Conservation (phyloP, 768 basidiomycete species). For the Lyophyllum decastes region DNA sequence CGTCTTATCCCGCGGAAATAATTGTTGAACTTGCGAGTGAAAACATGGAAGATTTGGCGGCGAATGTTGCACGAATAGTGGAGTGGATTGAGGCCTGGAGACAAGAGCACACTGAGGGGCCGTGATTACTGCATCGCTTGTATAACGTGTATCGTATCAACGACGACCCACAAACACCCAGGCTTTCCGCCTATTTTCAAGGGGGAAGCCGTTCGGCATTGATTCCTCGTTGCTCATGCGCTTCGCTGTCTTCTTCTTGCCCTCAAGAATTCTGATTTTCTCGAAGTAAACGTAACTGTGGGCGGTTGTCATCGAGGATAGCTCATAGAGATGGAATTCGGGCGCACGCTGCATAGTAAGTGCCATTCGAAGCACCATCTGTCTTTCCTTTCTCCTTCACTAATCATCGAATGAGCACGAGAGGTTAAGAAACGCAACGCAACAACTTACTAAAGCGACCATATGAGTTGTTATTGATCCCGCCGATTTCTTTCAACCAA, state of each 20-base stretch:
- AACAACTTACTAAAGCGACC: slow-evolving; percentile 39
- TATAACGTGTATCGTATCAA: background rate
- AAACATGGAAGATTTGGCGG: slow-evolving; percentile 75
- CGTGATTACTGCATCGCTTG: background rate
- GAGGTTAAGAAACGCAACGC: background rate
- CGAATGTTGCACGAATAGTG: slow-evolving; percentile 85
- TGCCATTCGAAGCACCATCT: slow-evolving; percentile 37
- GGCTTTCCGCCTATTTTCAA: slow-evolving; percentile 24
- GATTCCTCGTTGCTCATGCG: slow-evolving; percentile 34
- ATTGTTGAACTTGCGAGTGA: slow-evolving; percentile 85
- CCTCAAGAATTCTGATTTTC: slow-evolving; percentile 44
- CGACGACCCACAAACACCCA: slow-evolving; percentile 15
- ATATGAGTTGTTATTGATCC: too few relatives aligned
- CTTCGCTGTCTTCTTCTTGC: slow-evolving; percentile 48
- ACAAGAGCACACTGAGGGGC: slow-evolving; percentile 32
- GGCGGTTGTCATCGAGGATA: background rate
- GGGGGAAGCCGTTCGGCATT: slow-evolving; percentile 26
- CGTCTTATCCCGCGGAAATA: slow-evolving; percentile 83
- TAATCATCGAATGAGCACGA: slow-evolving; percentile 12
- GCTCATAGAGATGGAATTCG: slow-evolving; percentile 14
- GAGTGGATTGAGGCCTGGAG: slow-evolving; percentile 85
- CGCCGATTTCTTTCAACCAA: too few relatives aligned
- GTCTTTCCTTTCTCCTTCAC: slow-evolving; percentile 44
- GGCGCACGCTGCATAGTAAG: slow-evolving; percentile 42
- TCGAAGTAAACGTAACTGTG: slow-evolving; percentile 49